Evolutionary conservation across 2,329 filamentous ascomycete species (phyloP), one percentile per base, ranked within the genome.

Genomic region (Westerdykella ornata): DNA sequence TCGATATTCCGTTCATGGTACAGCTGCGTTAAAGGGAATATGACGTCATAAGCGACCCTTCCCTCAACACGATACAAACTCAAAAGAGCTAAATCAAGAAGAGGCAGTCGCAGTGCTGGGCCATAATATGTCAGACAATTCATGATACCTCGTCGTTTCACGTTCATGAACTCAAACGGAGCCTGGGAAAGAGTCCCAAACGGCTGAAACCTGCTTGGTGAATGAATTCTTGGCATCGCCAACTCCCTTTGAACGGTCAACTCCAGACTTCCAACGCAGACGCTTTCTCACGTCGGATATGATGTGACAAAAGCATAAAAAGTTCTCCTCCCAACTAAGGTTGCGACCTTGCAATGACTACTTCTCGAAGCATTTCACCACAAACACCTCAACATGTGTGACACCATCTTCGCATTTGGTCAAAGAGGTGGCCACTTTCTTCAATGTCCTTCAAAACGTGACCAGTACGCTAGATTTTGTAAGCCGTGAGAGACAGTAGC

Each of bases 401-500:
- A 65, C 37, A 44, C 58, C 18, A 60, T 52, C 3, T 59, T 63
- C 37, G 45, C 61, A 12, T 62, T 65, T 42, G 59, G 61, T 36
- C 61, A 65, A 41, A 51, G 58, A n/a, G 61, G 61, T 22, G 54
- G 49, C 45, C 59, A 63, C 39, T 62, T 55, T 47, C 57, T 63
- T 29, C 58, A 62, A 41, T 57, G 59, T 42, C 46, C 59, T 11
- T 61, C 59, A 5, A 45, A 37, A 33, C 43, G 39, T 35, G 56
- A 63, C 30, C 36, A 51, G 61, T 65, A 55, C 12, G 61, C 36
- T 8, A 22, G n/a, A 31, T 19, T 14, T 41, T 34, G 4, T 7
- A 39, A 13, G 1, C 29, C 15, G 26, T 17, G 14, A 17, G 22
- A 29, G 4, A 12, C n/a, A 18, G 29, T 1, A 28, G 36, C 16